These are phyloP conservation scores for Trichosporon faecale DNA, from an alignment of 1,284 basidiomycete genomes.

Conservation along the genomic window DNA sequence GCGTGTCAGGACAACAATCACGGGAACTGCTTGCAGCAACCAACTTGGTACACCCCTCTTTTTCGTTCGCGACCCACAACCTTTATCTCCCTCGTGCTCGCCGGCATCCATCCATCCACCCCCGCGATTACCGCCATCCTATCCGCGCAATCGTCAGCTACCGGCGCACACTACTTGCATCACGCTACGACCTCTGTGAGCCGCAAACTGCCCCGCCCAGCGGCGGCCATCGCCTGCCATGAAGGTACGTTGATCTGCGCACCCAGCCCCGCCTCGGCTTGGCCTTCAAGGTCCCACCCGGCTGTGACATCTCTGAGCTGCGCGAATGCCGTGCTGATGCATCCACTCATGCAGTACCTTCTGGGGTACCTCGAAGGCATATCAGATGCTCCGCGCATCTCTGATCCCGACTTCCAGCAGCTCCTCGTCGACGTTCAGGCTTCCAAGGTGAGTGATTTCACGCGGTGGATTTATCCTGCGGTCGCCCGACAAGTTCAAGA, in stretches of 20 bases:
- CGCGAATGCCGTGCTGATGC: constrained; percentile 23
- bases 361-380: constrained; percentile 51
- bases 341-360: constrained; percentile 51
- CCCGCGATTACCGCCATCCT: not conserved
- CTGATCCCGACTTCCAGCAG: constrained; percentile 50
- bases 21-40: not conserved
- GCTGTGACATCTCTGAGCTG: not conserved
- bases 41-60: constrained; percentile 5
- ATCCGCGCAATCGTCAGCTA: constrained; percentile 28
- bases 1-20: constrained; percentile 3
- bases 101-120: constrained; percentile 41
- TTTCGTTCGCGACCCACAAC: constrained; percentile 18
- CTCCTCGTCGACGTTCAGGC: constrained; percentile 51
- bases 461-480: not conserved
- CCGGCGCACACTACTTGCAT: constrained; percentile 30
- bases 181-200: constrained; percentile 1
- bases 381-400: constrained; percentile 46
- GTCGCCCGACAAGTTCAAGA: constrained; percentile 7
- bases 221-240: constrained; percentile 29
- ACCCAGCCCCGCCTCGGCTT: not conserved
- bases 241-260: constrained; percentile 40
- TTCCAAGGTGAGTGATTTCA: constrained; percentile 45
- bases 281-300: not conserved
- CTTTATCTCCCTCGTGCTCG: constrained; percentile 19
- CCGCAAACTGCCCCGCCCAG: constrained; percentile 17